Evolutionary conservation across 2,329 filamentous ascomycete species (phyloP).

Genomic region (Dothideomycetes sp.): DNA sequence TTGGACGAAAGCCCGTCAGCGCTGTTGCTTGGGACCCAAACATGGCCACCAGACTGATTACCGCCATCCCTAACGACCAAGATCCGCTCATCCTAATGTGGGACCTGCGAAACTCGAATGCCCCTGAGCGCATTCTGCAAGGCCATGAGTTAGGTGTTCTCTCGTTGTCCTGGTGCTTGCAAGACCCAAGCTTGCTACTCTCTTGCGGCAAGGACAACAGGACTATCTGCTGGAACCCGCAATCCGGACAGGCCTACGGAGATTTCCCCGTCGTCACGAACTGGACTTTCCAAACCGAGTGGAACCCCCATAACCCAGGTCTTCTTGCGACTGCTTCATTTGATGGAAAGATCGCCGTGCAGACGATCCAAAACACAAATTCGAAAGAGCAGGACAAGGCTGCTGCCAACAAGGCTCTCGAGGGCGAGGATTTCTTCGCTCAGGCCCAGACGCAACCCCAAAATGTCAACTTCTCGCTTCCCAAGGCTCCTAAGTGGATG

Average conservation of each 20-base stretch:
- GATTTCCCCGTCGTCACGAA: slow-evolving; percentile 98
- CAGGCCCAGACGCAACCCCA: slow-evolving; percentile 88
- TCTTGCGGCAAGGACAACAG: slow-evolving; percentile 96
- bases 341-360: slow-evolving; percentile 88
- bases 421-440: slow-evolving; percentile 93
- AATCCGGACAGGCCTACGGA: slow-evolving; percentile 75
- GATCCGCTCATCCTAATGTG: slow-evolving; percentile 82
- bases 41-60: slow-evolving; percentile 83
- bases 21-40: slow-evolving; percentile 96
- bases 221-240: slow-evolving; percentile 91
- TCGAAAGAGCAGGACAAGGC: slow-evolving; percentile 54
- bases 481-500: slow-evolving; percentile 81
- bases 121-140: slow-evolving; percentile 74
- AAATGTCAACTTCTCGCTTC: slow-evolving; percentile 75
- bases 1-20: slow-evolving; percentile 83
- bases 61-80: slow-evolving; percentile 80
- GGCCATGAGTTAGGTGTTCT: slow-evolving; percentile 93
- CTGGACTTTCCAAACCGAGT: slow-evolving; percentile 93
- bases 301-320: slow-evolving; percentile 86
- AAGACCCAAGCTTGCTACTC: slow-evolving; percentile 78
- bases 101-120: slow-evolving; percentile 93
- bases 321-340: slow-evolving; percentile 93
- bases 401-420: slow-evolving; percentile 54
- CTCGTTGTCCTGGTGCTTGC: slow-evolving; percentile 88
- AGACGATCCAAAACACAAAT: slow-evolving; percentile 91